Conservation (phyloP, 768 basidiomycete species). For the Dictyophora rubrovolvata region DNA sequence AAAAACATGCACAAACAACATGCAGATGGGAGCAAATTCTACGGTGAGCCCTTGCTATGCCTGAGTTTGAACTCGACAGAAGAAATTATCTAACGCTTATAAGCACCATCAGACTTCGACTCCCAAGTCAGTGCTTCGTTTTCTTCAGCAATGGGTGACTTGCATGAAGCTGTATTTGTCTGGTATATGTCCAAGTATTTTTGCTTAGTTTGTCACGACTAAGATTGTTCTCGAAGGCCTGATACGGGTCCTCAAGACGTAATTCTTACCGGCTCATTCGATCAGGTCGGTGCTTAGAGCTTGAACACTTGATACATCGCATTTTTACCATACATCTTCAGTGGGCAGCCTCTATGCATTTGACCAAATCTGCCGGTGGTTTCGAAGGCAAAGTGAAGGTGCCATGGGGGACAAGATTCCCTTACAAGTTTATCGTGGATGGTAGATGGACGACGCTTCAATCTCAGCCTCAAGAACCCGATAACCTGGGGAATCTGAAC, state of each 20-base stretch:
- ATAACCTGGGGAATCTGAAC: constrained; percentile 57
- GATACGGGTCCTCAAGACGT: constrained; percentile 44
- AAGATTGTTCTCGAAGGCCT: constrained; percentile 35
- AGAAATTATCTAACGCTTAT: neutral
- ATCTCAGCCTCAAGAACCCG: constrained; percentile 49
- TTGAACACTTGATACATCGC: constrained; percentile 3
- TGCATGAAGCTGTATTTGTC: constrained; percentile 7
- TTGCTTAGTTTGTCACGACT: neutral
- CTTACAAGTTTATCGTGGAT: constrained; percentile 78
- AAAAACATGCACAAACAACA: too few species aligned
- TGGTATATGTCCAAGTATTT: constrained; percentile 1
- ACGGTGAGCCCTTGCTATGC: too few species aligned
- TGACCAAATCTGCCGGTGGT: constrained; percentile 41
- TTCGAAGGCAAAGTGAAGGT: constrained; percentile 46
- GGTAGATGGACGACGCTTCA: constrained; percentile 49
- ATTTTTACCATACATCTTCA: constrained; percentile 16
- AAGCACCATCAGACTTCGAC: neutral
- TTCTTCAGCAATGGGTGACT: constrained; percentile 4
- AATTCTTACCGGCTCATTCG: constrained; percentile 69
- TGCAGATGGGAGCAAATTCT: too few species aligned
- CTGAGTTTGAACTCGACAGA: neutral
- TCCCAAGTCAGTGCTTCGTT: neutral
- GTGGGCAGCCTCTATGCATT: constrained; percentile 53
- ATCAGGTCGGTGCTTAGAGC: constrained; percentile 41
- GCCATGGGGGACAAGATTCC: constrained; percentile 52